Evolutionary conservation across 2,329 filamentous ascomycete genomes (phyloP), one percentile per base, ranked within the genome.

Genomic region (Fusarium nelsonii): DNA sequence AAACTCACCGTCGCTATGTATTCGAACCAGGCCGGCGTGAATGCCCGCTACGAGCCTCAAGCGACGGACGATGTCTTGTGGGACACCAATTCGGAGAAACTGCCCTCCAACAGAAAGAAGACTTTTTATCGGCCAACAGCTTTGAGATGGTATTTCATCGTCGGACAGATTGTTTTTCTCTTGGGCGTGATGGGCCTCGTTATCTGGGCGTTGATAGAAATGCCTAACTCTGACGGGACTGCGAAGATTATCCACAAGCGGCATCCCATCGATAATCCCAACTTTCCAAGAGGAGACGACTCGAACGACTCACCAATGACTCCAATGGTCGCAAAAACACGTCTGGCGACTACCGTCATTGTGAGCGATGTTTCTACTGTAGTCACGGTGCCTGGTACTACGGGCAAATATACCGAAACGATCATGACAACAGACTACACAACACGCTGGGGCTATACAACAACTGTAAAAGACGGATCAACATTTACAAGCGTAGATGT

Each of bases 71-170:
- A 74, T 34, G 45, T 51, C 30, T 45, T 58, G 9, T 73, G 71
- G 72, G 69, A 74, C 23, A 63, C 52, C 23, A 59, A 50, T 16
- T 33, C 56, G 12, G 48, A 58, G 18, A 67, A 72, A 33, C 51
- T 59, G 20, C 56, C 71, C n/a, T 53, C 60, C 7, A 34, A 44
- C 26, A 61, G 43, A 39, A 73, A 69, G 34, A 60, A 54, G 26
- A 45, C 64, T 14, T 68, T 73, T 46, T 75, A 75, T 39, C 68
- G 60, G 14, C 73, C 73, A 6, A 75, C 73, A 28, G 70, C 73
- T 20, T 44, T 75, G 28, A 54, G 73, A 59, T 75, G 73, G 73
- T 72, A 74, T 52, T 75, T 70, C 26, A 59, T 75, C 8, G 30
- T 68, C 3, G 51, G 49, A 0, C 57, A 73, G 20, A 64, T 75